phyloP scores from a whole-genome alignment of 331 rosid species.

The Stylosanthes scabra region DNA sequence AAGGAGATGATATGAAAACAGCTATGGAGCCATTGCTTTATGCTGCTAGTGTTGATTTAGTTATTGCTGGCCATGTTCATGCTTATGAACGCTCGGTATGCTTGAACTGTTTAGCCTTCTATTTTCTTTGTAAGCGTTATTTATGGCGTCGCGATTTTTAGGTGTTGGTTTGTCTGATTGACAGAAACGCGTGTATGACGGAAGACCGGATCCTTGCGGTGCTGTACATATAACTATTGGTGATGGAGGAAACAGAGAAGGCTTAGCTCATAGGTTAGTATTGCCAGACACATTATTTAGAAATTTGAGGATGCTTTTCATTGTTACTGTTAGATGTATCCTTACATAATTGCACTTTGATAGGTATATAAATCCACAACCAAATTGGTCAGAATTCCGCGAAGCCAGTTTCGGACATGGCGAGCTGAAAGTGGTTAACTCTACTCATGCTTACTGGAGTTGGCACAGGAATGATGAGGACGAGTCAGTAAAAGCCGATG shows the following conservation, averaged over 20 bases:
- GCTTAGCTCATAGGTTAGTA: conserved; percentile 64
- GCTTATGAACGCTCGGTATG: conserved; percentile 92
- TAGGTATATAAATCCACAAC: conserved; percentile 71
- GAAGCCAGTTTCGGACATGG: conserved; percentile 97
- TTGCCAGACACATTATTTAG: conserved; percentile 10
- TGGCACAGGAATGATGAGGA: conserved; percentile 96
- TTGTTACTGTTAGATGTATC: conserved; percentile 9
- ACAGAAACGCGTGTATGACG: conserved; percentile 76
- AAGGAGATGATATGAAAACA: conserved; percentile 77
- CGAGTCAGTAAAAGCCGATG: conserved; percentile 78
- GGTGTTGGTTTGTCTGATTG: conserved; percentile 13
- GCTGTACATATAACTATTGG: conserved; percentile 91
- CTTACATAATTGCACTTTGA: conserved; percentile 33
- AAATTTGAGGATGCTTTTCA: conserved; percentile 15
- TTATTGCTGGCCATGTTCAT: conserved; percentile 87
- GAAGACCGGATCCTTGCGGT: conserved; percentile 77
- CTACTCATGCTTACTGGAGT: conserved; percentile 87
- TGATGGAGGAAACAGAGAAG: conserved; percentile 95
- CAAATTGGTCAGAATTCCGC: conserved; percentile 83
- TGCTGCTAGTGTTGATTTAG: conserved; percentile 76
- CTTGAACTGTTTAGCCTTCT: not conserved
- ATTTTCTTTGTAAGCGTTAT: conserved; percentile 7
- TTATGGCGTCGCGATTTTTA: not conserved
- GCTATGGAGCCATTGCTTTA: conserved; percentile 79
- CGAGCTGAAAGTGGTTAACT: conserved; percentile 70